Conservation (phyloP, 2,329 filamentous ascomycete species). For the Trichophaea hybrida region DNA sequence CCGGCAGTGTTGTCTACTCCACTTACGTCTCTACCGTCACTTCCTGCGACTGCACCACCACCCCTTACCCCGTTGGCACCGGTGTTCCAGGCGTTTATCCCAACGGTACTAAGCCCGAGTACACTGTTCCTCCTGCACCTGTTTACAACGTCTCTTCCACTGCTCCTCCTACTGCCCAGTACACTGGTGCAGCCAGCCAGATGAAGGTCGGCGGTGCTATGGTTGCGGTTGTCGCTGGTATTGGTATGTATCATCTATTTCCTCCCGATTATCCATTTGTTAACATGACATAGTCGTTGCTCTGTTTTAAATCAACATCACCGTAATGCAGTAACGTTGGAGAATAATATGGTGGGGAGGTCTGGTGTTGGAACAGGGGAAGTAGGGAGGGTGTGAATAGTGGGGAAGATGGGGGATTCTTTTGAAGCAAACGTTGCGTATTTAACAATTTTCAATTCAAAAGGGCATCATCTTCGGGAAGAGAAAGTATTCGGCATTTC, state of each 20-base stretch:
- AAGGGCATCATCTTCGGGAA: too few relatives aligned
- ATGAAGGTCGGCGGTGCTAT: conserved; percentile 24
- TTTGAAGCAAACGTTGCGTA: too few relatives aligned
- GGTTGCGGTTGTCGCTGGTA: conserved; percentile 20
- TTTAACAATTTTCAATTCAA: too few relatives aligned
- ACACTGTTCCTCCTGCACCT: conserved; percentile 1
- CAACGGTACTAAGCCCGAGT: background rate
- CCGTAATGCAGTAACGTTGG: too few relatives aligned
- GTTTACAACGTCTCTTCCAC: background rate
- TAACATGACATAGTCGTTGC: too few relatives aligned
- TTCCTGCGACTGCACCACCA: conserved; percentile 17
- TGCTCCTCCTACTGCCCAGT: conserved; percentile 9
- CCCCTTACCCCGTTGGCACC: background rate
- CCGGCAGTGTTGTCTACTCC: conserved; percentile 4
- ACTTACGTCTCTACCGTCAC: conserved; percentile 15
- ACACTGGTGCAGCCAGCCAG: conserved; percentile 22
- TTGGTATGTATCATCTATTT: conserved; percentile 11
- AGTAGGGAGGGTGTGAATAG: too few relatives aligned
- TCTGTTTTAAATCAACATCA: too few relatives aligned
- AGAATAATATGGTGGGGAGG: too few relatives aligned
- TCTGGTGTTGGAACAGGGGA: too few relatives aligned
- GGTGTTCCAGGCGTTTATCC: conserved; percentile 5
- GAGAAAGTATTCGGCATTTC: too few relatives aligned
- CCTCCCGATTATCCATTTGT: too few relatives aligned
- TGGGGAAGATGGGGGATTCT: too few relatives aligned